Percentiles rank a stretch among this genome's conserved stretches.
Conservation (phyloP, 345 rosid species). For the Ceriops tagal region DNA sequence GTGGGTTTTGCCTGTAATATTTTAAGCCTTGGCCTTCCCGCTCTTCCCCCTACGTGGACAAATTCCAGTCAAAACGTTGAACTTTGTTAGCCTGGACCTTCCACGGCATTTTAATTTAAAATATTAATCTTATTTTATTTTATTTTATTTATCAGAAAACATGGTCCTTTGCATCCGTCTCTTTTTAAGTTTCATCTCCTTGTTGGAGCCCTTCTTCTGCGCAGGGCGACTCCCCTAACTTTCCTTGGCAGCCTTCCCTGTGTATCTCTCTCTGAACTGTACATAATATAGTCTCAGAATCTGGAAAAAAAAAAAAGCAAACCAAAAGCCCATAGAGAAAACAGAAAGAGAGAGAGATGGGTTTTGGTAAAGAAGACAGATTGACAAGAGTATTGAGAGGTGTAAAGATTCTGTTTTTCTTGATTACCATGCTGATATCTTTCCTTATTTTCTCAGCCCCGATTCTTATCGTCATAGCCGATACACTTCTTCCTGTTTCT, state of each 20-base stretch:
- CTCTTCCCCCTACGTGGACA: conserved; percentile 6
- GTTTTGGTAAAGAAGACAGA: conserved; percentile 62
- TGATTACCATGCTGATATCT: conserved; percentile 65
- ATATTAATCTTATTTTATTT: background rate
- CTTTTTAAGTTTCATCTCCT: background rate
- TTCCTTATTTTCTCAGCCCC: conserved; percentile 85
- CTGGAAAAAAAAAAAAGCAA: background rate
- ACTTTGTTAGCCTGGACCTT: conserved; percentile 17
- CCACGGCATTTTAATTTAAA: conserved; percentile 1
- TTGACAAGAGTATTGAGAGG: conserved; percentile 45
- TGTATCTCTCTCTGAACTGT: background rate
- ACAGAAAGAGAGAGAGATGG: conserved; percentile 37
- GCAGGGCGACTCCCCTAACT: too few species aligned
- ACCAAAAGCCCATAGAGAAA: background rate
- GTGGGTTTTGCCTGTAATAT: conserved; percentile 19
- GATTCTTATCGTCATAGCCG: conserved; percentile 65
- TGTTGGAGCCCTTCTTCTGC: background rate
- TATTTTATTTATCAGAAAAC: background rate
- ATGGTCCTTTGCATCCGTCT: background rate
- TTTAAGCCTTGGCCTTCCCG: conserved; percentile 10
- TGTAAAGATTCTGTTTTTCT: conserved; percentile 69
- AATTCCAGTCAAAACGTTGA: conserved; percentile 34
- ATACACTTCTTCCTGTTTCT: conserved; percentile 74
- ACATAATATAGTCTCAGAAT: background rate
- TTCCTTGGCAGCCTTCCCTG: background rate